Percentiles rank a stretch among this genome's conserved stretches.
Conservation (phyloP, 306 rosid genomes). For the Acacia crassicarpa region DNA sequence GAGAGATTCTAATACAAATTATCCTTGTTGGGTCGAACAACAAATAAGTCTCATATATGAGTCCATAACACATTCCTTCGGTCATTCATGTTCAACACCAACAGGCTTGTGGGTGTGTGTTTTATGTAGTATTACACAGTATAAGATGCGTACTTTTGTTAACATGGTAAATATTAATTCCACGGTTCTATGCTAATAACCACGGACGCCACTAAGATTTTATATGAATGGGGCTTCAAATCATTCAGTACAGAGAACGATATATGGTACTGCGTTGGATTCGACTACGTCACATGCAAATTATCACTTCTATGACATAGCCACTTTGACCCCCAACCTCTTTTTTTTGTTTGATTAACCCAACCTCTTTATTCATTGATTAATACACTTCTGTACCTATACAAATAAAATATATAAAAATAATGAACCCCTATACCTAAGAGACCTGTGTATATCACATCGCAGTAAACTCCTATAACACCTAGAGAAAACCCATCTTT, state of each 20-base stretch:
- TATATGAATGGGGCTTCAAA: neutral
- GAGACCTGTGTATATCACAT: neutral
- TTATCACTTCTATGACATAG: constrained; percentile 34
- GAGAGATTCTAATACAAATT: too few relatives aligned
- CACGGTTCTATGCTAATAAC: neutral
- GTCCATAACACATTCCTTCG: neutral
- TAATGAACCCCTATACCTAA: neutral
- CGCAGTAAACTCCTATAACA: neutral
- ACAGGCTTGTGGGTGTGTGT: too few relatives aligned
- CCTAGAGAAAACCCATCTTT: neutral
- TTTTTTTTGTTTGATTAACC: too few relatives aligned
- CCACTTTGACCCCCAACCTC: constrained; percentile 9
- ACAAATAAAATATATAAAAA: neutral
- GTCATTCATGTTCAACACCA: neutral
- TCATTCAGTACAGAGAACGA: neutral
- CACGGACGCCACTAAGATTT: neutral
- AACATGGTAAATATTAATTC: neutral
- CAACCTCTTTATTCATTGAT: neutral
- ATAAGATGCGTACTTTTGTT: neutral
- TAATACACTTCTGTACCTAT: neutral
- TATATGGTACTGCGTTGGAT: neutral
- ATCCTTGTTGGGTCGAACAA: too few relatives aligned
- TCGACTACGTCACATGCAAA: constrained; percentile 20
- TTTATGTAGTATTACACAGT: neutral
- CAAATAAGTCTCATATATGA: too few relatives aligned